Evolutionary conservation across 768 basidiomycete genomes (phyloP).

Genomic region (Kwoniella europaea): DNA sequence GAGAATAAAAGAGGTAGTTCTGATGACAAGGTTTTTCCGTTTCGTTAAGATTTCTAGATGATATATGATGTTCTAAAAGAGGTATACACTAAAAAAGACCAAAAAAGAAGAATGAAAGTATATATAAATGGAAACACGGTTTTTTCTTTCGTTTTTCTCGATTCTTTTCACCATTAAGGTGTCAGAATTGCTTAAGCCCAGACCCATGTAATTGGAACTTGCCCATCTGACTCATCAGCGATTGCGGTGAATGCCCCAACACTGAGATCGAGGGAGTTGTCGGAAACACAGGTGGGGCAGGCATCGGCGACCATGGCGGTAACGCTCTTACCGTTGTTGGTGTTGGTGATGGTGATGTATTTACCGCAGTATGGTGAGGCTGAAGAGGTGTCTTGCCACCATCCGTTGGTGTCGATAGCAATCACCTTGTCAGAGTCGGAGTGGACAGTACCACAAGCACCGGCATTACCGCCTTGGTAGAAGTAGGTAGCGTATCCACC

Average conservation of each 20-base stretch:
- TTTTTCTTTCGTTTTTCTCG: neutral
- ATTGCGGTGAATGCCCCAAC: slow-evolving; percentile 69
- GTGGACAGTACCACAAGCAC: slow-evolving; percentile 74
- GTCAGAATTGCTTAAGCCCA: slow-evolving; percentile 20
- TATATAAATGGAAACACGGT: slow-evolving; percentile 2
- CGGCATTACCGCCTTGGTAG: slow-evolving; percentile 73
- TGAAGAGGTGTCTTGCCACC: slow-evolving; percentile 63
- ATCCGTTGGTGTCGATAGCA: slow-evolving; percentile 62
- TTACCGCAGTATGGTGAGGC: slow-evolving; percentile 70
- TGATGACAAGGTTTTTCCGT: slow-evolving; percentile 1
- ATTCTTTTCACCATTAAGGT: slow-evolving; percentile 18
- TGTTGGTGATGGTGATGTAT: slow-evolving; percentile 69
- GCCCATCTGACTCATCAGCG: slow-evolving; percentile 63
- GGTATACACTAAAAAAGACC: slow-evolving; percentile 21
- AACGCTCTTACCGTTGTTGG: slow-evolving; percentile 66
- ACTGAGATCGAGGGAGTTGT: slow-evolving; percentile 67
- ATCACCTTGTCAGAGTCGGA: slow-evolving; percentile 62
- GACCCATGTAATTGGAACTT: slow-evolving; percentile 57
- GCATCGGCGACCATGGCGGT: slow-evolving; percentile 74
- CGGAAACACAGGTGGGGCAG: slow-evolving; percentile 76
- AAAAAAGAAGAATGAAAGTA: slow-evolving; percentile 16
- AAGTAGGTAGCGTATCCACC: slow-evolving; percentile 64
- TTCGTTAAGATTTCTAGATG: neutral
- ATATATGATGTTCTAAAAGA: slow-evolving; percentile 7
- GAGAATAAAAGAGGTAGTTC: neutral